Percentiles rank a stretch among this genome's conserved stretches.
Evolutionary conservation across 768 basidiomycete species (phyloP).

Genomic region (Strobilomyces dryophilus): DNA sequence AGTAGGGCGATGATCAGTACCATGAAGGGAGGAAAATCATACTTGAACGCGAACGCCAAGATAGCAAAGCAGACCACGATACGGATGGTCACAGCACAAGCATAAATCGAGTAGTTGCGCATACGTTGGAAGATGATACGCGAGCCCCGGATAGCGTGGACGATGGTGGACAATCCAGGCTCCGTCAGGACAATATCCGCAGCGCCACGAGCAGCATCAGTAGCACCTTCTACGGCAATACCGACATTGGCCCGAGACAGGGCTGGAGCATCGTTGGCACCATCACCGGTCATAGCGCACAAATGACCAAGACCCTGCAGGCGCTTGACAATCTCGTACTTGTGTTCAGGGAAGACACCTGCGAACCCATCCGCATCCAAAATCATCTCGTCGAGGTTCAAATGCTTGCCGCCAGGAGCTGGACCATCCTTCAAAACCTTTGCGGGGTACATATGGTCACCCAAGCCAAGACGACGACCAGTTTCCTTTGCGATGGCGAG

Average conservation of each 20-base stretch:
- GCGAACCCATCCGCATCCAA: slow-evolving; percentile 99
- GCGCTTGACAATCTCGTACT: slow-evolving; percentile 99
- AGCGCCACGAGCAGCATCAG: slow-evolving; percentile 96
- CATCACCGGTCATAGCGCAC: slow-evolving; percentile 99
- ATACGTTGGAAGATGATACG: slow-evolving; percentile 99
- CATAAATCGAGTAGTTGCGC: slow-evolving; percentile 98
- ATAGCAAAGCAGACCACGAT: slow-evolving; percentile 97
- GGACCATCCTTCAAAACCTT: slow-evolving; percentile 99
- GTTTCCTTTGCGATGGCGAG: slow-evolving; percentile 99
- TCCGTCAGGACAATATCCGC: slow-evolving; percentile 98
- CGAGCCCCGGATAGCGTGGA: slow-evolving; percentile 97
- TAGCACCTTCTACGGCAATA: slow-evolving; percentile 99
- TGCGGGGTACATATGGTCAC: slow-evolving; percentile 99
- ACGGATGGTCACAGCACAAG: slow-evolving; percentile 96
- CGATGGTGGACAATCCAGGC: slow-evolving; percentile 98
- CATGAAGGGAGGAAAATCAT: slow-evolving; percentile 99
- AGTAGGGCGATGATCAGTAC: slow-evolving; percentile 94
- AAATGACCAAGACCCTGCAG: slow-evolving; percentile 94
- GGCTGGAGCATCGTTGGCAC: slow-evolving; percentile 98
- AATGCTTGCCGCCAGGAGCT: slow-evolving; percentile 78
- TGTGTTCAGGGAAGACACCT: slow-evolving; percentile 99
- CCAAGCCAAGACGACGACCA: slow-evolving; percentile 94
- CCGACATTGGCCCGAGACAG: slow-evolving; percentile 98
- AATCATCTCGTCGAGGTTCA: slow-evolving; percentile 93
- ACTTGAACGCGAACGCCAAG: slow-evolving; percentile 92